Conservation (phyloP, 805 yeast species). For the Candida silvicultrix region DNA sequence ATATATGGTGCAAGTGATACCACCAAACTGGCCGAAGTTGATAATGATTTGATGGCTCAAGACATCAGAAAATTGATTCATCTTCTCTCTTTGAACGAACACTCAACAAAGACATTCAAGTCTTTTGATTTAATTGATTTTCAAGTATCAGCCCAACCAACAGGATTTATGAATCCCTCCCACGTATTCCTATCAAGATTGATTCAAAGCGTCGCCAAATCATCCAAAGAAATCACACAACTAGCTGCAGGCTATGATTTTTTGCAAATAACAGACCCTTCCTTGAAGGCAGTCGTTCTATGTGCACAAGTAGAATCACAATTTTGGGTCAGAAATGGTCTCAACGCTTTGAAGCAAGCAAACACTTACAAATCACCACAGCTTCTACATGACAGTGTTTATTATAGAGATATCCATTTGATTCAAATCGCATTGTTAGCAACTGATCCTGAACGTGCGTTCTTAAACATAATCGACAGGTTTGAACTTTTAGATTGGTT, state of each 20-base stretch:
- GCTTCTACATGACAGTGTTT: conserved; percentile 45
- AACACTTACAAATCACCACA: conserved; percentile 37
- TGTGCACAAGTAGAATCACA: conserved; percentile 57
- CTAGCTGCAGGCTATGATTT: conserved; percentile 28
- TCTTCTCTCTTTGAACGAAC: conserved; percentile 6
- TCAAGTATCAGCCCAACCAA: conserved; percentile 41
- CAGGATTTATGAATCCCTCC: conserved; percentile 55
- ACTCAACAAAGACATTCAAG: conserved; percentile 18
- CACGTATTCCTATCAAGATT: conserved; percentile 43
- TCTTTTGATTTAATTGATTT: conserved; percentile 25
- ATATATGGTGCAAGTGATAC: conserved; percentile 28
- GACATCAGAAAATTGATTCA: conserved; percentile 30
- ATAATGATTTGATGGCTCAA: background rate
- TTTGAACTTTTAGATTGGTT: conserved; percentile 56
- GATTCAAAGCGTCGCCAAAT: background rate
- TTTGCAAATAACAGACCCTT: conserved; percentile 45
- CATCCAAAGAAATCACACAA: background rate
- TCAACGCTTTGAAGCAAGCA: conserved; percentile 44
- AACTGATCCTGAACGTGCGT: conserved; percentile 47
- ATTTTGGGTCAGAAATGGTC: conserved; percentile 73
- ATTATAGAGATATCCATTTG: conserved; percentile 67
- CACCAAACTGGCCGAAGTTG: conserved; percentile 1
- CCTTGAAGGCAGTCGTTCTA: conserved; percentile 54
- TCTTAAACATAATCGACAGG: conserved; percentile 44
- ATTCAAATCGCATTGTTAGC: conserved; percentile 56